A percentile compares a stretch with the other conserved stretches of the same genome.
These are phyloP conservation scores for Sphaerulina populicola DNA, from an alignment of 2,329 filamentous ascomycete genomes.

Conservation along the genomic window DNA sequence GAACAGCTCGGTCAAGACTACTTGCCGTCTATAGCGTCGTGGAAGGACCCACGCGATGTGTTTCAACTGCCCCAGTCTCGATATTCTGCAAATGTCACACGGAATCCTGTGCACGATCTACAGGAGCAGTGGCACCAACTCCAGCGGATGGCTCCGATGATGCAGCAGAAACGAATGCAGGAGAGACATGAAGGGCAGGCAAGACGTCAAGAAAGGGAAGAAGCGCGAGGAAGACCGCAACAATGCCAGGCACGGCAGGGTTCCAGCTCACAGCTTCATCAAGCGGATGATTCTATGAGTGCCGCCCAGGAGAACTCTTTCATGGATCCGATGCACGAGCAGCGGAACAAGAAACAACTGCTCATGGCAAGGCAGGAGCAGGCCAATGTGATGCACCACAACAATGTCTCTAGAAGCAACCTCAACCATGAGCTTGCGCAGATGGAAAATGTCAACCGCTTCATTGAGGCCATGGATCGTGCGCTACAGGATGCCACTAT, in stretches of 20 bases:
- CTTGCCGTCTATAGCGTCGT: too few relatives aligned
- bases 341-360: not conserved
- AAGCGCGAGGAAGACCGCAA: too few relatives aligned
- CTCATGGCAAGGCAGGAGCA: not conserved
- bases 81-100: too few relatives aligned
- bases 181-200: not conserved
- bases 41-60: too few relatives aligned
- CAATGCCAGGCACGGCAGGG: not conserved
- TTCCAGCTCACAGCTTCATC: not conserved
- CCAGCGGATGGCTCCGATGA: not conserved
- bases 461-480: not conserved
- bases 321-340: not conserved
- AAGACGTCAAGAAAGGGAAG: conserved; percentile 3
- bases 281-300: not conserved
- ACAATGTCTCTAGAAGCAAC: too few relatives aligned
- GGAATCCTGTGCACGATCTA: too few relatives aligned
- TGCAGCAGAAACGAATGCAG: not conserved
- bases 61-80: too few relatives aligned
- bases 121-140: not conserved
- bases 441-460: not conserved
- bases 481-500: not conserved
- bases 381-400: not conserved
- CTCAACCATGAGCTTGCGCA: not conserved
- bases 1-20: not conserved
- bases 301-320: not conserved